A percentile compares a stretch with the other conserved stretches of the same genome.
phyloP scores from a whole-genome alignment of 345 rosid genomes.

The Durio zibethinus region DNA sequence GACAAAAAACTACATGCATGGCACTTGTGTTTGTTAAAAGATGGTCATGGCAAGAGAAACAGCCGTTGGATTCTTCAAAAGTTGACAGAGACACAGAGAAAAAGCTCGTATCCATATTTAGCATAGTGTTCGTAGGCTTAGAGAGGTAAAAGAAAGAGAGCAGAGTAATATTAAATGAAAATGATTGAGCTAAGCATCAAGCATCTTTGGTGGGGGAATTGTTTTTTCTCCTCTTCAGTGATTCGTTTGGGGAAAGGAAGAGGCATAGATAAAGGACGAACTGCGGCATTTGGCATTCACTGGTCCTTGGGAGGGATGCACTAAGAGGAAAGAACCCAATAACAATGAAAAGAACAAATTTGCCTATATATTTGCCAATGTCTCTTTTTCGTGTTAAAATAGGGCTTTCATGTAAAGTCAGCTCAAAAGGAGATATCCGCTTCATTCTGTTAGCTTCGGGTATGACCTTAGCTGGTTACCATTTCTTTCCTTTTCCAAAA shows the following conservation, averaged over 20 bases:
- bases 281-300: constrained; percentile 24
- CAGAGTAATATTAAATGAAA: background rate
- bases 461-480: background rate
- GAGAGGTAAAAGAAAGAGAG: background rate
- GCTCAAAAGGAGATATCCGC: background rate
- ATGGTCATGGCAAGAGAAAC: constrained; percentile 32
- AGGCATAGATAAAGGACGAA: background rate
- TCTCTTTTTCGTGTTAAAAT: background rate
- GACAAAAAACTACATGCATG: constrained; percentile 18
- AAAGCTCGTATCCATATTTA: constrained; percentile 25
- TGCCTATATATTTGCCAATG: background rate
- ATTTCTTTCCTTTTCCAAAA: background rate
- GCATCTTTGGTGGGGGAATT: background rate
- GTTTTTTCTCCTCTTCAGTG: constrained; percentile 10
- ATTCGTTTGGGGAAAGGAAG: constrained; percentile 20
- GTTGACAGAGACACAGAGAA: constrained; percentile 8
- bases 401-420: constrained; percentile 6
- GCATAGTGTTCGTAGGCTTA: constrained; percentile 15
- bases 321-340: constrained; percentile 5
- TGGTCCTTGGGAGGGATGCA: background rate
- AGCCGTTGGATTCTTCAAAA: constrained; percentile 27
- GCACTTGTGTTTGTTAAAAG: constrained; percentile 32
- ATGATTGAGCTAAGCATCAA: background rate
- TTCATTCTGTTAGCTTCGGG: background rate
- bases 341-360: background rate